Conservation (phyloP, 2,329 filamentous ascomycete species). For the Fusarium haematococcum region DNA sequence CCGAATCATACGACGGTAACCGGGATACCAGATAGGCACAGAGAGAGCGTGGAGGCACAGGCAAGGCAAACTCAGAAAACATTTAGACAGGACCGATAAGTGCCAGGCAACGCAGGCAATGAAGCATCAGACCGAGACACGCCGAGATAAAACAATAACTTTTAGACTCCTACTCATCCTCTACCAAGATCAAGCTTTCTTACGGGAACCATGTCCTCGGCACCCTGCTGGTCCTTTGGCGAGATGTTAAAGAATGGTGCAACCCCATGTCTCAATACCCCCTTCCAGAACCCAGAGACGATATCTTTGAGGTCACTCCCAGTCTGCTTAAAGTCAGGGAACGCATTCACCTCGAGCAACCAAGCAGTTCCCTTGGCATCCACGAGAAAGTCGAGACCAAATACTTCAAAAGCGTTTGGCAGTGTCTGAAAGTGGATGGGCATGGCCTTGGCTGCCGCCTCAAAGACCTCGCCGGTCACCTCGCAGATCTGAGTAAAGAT, state of each 20-base stretch:
- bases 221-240: constrained; percentile 41
- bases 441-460: constrained; percentile 87
- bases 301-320: constrained; percentile 81
- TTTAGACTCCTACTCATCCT: constrained; percentile 36
- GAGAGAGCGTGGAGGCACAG: not conserved
- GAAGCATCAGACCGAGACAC: not conserved
- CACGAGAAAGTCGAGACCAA: constrained; percentile 90
- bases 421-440: constrained; percentile 91
- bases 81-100: not conserved
- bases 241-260: constrained; percentile 71
- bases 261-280: constrained; percentile 76
- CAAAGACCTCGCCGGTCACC: constrained; percentile 82
- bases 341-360: constrained; percentile 94
- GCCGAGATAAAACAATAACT: not conserved
- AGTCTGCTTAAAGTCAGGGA: constrained; percentile 95
- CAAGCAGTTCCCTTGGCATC: constrained; percentile 73
- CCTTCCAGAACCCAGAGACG: constrained; percentile 81
- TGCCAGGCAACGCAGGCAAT: not conserved
- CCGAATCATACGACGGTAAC: not conserved
- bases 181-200: constrained; percentile 66
- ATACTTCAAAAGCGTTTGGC: constrained; percentile 90
- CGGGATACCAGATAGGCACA: not conserved
- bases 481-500: constrained; percentile 80
- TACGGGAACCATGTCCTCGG: constrained; percentile 63
- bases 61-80: not conserved